Base-by-base conservation (phyloP, 106 monocot genomes). In the Iris macrosiphon region DNA sequence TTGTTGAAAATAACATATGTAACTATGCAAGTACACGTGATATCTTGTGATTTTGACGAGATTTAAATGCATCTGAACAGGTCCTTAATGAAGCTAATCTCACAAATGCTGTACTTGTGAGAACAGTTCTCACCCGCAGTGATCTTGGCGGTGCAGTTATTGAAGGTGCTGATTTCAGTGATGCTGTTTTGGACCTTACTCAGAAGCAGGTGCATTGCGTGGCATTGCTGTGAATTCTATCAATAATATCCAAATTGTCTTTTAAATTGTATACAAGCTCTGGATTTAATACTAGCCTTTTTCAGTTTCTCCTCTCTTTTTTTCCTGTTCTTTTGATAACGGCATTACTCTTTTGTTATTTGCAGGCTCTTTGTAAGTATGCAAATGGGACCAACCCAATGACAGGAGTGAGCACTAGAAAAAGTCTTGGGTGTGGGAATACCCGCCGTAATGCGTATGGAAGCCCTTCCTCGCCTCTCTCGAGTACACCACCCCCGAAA, bases 21-120 rank as follows among this genome's bases (percentile, higher is more conserved):
- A n/a, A n/a, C n/a, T n/a, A n/a, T n/a, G n/a, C n/a, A n/a, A n/a
- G n/a, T n/a, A n/a, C n/a, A n/a, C n/a, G n/a, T n/a, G n/a, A n/a
- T n/a, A n/a, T n/a, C n/a, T n/a, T n/a, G n/a, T n/a, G n/a, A n/a
- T n/a, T n/a, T n/a, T 19, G 52, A 12, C 8, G 32, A 17, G 32
- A 31, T 31, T 10, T 13, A 52, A 52, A 52, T 52, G n/a, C 22
- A 27, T 29, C 3, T 60, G 15, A 31, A 7, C 69, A 90, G 89
- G 96, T 98, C 14, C 85, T 98, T 61, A 98, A 90, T 83, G 90
- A 98, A 68, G 96, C 96, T 40, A 98, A 90, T 68, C 82, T 98
- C 33, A 87, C 80, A 67, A 98, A 98, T 78, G 96, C 96, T 15
- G 72, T 96, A 29, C 89, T 96, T 8, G 89, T 62, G 49, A 74